Base-by-base conservation (phyloP, 768 basidiomycete species). In the Glaciozyma antarctica region DNA sequence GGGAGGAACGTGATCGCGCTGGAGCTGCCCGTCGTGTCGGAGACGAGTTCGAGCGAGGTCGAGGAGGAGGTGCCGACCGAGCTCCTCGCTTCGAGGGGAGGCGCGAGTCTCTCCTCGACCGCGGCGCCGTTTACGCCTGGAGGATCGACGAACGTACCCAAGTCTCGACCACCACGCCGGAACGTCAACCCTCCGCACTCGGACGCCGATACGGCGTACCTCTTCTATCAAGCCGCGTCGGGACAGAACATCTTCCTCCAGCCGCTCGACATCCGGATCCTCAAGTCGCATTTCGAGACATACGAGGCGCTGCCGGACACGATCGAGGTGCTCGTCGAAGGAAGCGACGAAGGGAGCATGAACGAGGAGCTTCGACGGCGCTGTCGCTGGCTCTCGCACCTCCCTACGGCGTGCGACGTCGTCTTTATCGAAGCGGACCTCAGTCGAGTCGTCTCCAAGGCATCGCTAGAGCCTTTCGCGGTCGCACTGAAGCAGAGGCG, bases 281-380 rank as follows among this genome's bases (percentile, higher is more conserved):
- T 99, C 30, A 80, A 92, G 51, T 82, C 89, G 17, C 87, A 93
- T 75, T 97, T 85, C 77, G 81, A 81, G 73, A 81, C 80, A 67
- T 97, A 97, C 73, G 78, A 86, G 1, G 81, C 85, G 1, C 91
- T 97, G 78, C 94, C 94, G 0, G 85, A 89, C 73, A 80, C 80
- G 21, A 87, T 99, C 70, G 81, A 82, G 8, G 81, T 95, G 41
- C 82, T 83, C n/a, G 86, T 95, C 34, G 88, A 90, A 71, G 84
- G 72, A 38, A 44, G 55, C 19, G 73, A 74, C 45, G 70, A 71
- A 47, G 73, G 73, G 52, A 83, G 53, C 28, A 70, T 99, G 70
- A 89, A 94, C 76, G 92, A 93, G 66, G 92, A 95, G 66, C 80
- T 99, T 32, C 85, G 93, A 56, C 88, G 90, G 77, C 86, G 93